Base-by-base conservation (phyloP, 768 basidiomycete genomes). In the Chlorophyllum brunneum region DNA sequence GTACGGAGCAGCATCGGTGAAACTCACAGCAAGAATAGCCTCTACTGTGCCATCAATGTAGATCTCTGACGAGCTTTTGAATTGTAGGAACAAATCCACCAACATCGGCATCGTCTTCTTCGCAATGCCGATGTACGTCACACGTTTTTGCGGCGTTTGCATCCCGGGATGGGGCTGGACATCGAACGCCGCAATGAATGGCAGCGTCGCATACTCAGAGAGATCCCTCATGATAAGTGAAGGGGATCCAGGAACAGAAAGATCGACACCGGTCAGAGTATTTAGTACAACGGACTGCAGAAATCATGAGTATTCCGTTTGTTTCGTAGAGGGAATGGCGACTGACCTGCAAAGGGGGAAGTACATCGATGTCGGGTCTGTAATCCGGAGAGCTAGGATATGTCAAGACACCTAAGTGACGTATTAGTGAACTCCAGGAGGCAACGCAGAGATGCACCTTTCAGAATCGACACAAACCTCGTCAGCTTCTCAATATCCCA, bases 81-180 rank as follows among this genome's bases (percentile, higher is more conserved):
- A 87, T 49, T 70, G 72, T 48, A 84, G 64, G 68, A 86, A 94
- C 3, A 94, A 66, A n/a, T 88, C 82, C 0, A 90, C 85, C 1
- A 95, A 72, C 65, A 79, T 73, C 0, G 93, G 92, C 88, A 97
- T 93, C 11, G 77, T 77, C 66, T 82, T 87, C 69, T 98, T 98
- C 1, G 86, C 76, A n/a, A 98, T 66, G 2, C 84, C 95, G 45
- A 98, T 87, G 63, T 93, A 98, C 1, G 92, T 93, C 42, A 97
- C 75, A 4, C 87, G 80, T 60, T 83, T 86, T 40, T 74, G 79
- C 5, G 74, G 70, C 3, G 70, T 68, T 41, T 74, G 70, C 22
- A 67, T 70, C 46, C 70, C 74, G 9, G 76, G 62, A 26, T 71
- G 61, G 3, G 66, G 55, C 24, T 74, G 76, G 0, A 79, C 70